Base-by-base conservation (phyloP, 495 filamentous ascomycete species). In the Neurospora intermedia region DNA sequence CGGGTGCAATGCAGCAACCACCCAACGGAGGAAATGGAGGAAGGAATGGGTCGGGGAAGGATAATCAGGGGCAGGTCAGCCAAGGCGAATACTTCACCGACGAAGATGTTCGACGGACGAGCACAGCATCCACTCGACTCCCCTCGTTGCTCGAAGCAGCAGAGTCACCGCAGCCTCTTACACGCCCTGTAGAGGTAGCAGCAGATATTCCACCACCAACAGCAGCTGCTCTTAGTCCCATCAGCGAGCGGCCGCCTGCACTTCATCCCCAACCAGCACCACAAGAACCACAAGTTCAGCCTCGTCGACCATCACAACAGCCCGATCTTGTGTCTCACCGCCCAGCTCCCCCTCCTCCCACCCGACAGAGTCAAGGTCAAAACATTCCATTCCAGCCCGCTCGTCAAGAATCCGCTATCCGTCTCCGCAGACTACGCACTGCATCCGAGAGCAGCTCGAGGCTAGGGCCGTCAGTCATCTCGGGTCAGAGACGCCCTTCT, bases 401-500 rank as follows among this genome's bases (percentile, higher is more conserved):
- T 27, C 75, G 75, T 6, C 27, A 69, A 6, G 43, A 70, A 42
- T 76, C 75, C 15, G 75, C 73, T 27, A 76, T 76, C 59, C 75
- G 71, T 15, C 71, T 76, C 23, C 75, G 75, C 13, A 70, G 75
- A 20, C 71, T 76, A 11, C 59, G 75, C 27, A 62, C 43, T 6
- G 43, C 71, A 6, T 39, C 71, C 3, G 35, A 40, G 27, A 31
- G 27, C 6, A 40, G 70, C 20, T 71, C 73, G 6, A 71, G 71
- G 18, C 54, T 73, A 27, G 46, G 46, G 10, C 45, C 40, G 1
- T 3, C 45, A 23, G 9, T 23, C 45, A 23, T 23, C 18, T 11
- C 45, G 4, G n/a, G 45, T 23, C 45, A 48, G 45, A 48, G 45
- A 48, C 45, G 45, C n/a, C 45, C 45, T 27, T 59, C 48, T 15